Percentiles rank a stretch among this genome's conserved stretches.
These are phyloP conservation scores for Euphorbia celastroides DNA, from an alignment of 441 rosid genomes.

Conservation along the genomic window DNA sequence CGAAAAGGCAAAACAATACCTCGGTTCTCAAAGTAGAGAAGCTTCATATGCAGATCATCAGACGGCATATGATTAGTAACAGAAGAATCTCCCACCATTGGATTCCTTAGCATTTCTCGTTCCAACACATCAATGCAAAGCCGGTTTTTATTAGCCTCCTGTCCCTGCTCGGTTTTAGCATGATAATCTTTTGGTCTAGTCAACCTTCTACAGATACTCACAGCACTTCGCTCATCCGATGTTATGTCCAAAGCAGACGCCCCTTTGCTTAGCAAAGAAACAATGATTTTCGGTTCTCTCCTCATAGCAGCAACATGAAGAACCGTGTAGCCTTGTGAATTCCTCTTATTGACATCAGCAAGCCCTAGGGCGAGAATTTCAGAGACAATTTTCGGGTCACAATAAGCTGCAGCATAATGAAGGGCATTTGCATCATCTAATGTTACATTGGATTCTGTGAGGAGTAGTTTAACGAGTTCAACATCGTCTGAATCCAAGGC, in stretches of 20 bases:
- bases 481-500: slow-evolving; percentile 91
- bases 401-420: slow-evolving; percentile 80
- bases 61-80: slow-evolving; percentile 60
- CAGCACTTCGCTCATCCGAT: slow-evolving; percentile 64
- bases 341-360: slow-evolving; percentile 60
- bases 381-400: slow-evolving; percentile 59
- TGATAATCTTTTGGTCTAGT: slow-evolving; percentile 56
- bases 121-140: slow-evolving; percentile 81
- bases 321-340: slow-evolving; percentile 64
- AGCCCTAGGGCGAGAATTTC: slow-evolving; percentile 78
- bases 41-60: slow-evolving; percentile 64
- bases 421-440: slow-evolving; percentile 74
- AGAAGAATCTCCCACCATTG: slow-evolving; percentile 52
- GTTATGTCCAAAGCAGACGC: slow-evolving; percentile 73
- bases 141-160: slow-evolving; percentile 47
- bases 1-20: slow-evolving; percentile 33
- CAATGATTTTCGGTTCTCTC: slow-evolving; percentile 74
- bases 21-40: slow-evolving; percentile 79
- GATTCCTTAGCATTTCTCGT: slow-evolving; percentile 56
- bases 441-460: slow-evolving; percentile 55
- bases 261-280: slow-evolving; percentile 69
- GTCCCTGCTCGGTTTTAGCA: slow-evolving; percentile 48
- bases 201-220: slow-evolving; percentile 60
- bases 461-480: slow-evolving; percentile 70
- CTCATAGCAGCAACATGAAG: slow-evolving; percentile 81